phyloP scores from a whole-genome alignment of 2,329 filamentous ascomycete genomes.

The Claviceps paspali region DNA sequence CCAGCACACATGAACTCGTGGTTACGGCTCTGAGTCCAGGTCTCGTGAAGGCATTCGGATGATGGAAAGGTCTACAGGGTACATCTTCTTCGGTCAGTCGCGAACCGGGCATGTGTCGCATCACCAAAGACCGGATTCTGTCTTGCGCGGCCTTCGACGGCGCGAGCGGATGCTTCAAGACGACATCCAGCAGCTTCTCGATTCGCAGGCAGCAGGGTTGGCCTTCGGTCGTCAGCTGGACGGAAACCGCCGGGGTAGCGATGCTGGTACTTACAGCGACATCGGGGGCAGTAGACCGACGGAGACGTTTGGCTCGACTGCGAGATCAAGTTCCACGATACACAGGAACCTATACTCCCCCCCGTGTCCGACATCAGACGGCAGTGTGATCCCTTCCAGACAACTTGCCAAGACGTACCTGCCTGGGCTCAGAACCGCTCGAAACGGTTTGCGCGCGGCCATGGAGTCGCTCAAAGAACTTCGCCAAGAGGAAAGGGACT shows the following conservation, averaged over 20 bases:
- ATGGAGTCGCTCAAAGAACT: conserved; percentile 50
- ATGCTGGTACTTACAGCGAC: conserved; percentile 21
- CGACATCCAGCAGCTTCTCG: conserved; percentile 32
- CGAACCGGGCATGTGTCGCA: conserved; percentile 5
- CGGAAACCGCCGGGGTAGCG: conserved; percentile 7
- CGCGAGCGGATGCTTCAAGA: conserved; percentile 29
- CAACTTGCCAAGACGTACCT: conserved; percentile 36
- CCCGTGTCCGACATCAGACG: conserved; percentile 22
- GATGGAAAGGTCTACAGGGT: too few species aligned
- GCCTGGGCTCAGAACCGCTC: conserved; percentile 43
- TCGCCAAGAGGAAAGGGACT: conserved; percentile 52
- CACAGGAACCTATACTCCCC: conserved; percentile 26
- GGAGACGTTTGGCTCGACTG: conserved; percentile 23
- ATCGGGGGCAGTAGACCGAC: conserved; percentile 27
- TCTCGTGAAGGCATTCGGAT: too few species aligned
- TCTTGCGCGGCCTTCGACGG: conserved; percentile 31
- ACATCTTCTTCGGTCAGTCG: too few species aligned
- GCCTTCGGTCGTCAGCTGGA: conserved; percentile 19
- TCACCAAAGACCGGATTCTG: conserved; percentile 19
- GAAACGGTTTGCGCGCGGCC: conserved; percentile 46
- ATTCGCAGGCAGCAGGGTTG: conserved; percentile 32
- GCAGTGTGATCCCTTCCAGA: conserved; percentile 43
- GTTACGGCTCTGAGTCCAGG: too few species aligned
- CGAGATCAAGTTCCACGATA: conserved; percentile 25
- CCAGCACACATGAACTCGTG: too few species aligned